A percentile compares a stretch with the other conserved stretches of the same genome.
phyloP scores from a whole-genome alignment of 225 moss, liverwort and hornwort genomes.

The Takakia lepidozioides region DNA sequence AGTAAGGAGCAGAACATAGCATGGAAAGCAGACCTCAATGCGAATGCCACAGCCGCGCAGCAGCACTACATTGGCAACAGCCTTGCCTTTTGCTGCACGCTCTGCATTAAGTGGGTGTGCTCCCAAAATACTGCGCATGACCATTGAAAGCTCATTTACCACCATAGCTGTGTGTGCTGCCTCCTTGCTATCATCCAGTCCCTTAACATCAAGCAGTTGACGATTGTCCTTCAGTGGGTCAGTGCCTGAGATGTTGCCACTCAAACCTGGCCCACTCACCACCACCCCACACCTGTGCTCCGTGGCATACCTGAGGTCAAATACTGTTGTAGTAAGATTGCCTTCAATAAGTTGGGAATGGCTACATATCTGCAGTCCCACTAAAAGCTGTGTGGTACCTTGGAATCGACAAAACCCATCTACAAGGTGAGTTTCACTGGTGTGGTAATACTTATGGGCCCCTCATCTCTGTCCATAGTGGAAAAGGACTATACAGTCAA shows the following conservation, averaged over 20 bases:
- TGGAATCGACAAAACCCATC: no score
- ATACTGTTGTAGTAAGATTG: no score
- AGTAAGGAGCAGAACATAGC: no score
- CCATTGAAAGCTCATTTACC: conserved; percentile 80
- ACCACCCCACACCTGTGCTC: conserved; percentile 99
- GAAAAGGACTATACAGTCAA: no score
- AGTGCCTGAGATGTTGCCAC: conserved; percentile 89
- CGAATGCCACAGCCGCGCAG: conserved; percentile 95
- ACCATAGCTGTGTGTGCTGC: conserved; percentile 80
- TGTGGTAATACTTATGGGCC: no score
- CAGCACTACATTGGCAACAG: conserved; percentile 76
- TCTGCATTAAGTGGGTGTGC: conserved; percentile 81
- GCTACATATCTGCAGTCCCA: no score
- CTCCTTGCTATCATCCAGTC: conserved; percentile 71
- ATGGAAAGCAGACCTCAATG: conserved; percentile 54
- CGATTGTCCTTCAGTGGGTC: conserved; percentile 92
- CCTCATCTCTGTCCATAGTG: no score
- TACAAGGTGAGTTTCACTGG: no score
- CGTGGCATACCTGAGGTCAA: conserved; percentile 97
- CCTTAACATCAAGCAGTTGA: conserved; percentile 49
- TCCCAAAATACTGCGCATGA: conserved; percentile 68
- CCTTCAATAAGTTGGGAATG: no score
- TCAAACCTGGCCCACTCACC: conserved; percentile 78
- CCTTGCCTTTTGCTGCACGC: conserved; percentile 69
- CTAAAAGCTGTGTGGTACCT: no score